These are phyloP conservation scores for Marchantia paleacea DNA, from an alignment of 225 moss, liverwort and hornwort species.

Conservation along the genomic window DNA sequence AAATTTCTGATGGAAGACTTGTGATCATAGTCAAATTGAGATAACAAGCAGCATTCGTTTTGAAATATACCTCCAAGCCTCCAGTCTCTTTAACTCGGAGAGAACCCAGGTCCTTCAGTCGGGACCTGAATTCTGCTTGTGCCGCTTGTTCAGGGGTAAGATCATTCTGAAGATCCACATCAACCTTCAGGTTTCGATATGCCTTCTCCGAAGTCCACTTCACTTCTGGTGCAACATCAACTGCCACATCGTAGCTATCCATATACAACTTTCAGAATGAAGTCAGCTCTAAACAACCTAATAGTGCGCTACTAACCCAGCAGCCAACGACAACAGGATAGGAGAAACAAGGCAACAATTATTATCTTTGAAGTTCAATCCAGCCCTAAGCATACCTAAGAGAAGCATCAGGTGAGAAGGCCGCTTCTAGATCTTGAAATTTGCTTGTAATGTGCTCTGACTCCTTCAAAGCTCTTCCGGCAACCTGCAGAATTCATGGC, in stretches of 20 bases:
- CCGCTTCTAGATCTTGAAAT: conserved; percentile 77
- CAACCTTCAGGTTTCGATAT: conserved; percentile 76
- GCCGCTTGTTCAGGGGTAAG: conserved; percentile 41
- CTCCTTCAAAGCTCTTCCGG: conserved; percentile 92
- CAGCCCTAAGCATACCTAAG: conserved; percentile 48
- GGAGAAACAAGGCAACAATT: background rate
- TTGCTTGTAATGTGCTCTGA: conserved; percentile 91
- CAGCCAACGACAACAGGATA: background rate
- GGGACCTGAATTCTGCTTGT: conserved; percentile 65
- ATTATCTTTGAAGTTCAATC: background rate
- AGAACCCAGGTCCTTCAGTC: conserved; percentile 76
- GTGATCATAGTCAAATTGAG: background rate
- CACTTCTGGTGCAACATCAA: conserved; percentile 88
- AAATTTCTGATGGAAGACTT: background rate
- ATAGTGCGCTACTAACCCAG: background rate
- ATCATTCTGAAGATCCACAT: conserved; percentile 48
- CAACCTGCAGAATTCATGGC: conserved; percentile 51
- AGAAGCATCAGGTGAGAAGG: conserved; percentile 55
- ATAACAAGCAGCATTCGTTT: background rate
- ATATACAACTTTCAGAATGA: background rate
- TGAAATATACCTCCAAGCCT: conserved; percentile 65
- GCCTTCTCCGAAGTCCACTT: conserved; percentile 80
- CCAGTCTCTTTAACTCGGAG: conserved; percentile 63
- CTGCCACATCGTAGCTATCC: conserved; percentile 93
- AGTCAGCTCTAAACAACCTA: background rate